Percentiles rank a stretch among this genome's conserved stretches.
phyloP scores from a whole-genome alignment of 305 asterid genomes.

The Fraxinus baroniana region DNA sequence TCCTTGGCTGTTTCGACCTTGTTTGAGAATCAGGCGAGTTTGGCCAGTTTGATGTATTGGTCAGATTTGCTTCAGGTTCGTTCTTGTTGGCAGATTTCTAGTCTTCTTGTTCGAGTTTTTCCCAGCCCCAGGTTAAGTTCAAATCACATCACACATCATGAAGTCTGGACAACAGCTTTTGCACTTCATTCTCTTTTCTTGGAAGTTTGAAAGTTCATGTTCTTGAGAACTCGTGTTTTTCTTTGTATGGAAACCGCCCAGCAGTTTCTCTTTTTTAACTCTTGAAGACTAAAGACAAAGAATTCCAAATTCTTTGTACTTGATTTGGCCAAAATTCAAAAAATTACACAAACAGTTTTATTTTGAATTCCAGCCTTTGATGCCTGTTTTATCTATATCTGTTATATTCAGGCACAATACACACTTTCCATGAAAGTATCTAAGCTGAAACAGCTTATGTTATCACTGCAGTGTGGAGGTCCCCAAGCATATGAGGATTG shows the following conservation, averaged over 20 bases:
- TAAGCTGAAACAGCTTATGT: neutral
- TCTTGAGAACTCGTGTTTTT: neutral
- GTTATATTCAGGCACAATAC: neutral
- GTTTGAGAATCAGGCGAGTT: neutral
- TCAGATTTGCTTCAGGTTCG: neutral
- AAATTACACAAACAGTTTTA: neutral
- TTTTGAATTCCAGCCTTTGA: neutral
- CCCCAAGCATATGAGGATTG: neutral
- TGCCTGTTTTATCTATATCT: neutral
- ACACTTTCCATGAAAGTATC: neutral
- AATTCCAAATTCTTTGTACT: neutral
- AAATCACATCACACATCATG: neutral
- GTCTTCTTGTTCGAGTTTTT: neutral
- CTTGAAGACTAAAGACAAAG: neutral
- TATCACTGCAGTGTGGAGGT: neutral
- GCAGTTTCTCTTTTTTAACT: neutral
- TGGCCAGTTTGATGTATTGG: neutral
- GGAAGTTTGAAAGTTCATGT: neutral
- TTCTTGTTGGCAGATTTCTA: neutral
- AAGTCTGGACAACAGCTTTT: neutral
- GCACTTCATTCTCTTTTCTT: neutral
- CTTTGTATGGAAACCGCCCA: neutral
- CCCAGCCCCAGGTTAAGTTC: neutral
- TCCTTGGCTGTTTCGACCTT: neutral
- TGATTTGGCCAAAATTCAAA: neutral